These are phyloP conservation scores for Lepiota brunneoincarnata DNA, from an alignment of 768 basidiomycete genomes.

Conservation along the genomic window DNA sequence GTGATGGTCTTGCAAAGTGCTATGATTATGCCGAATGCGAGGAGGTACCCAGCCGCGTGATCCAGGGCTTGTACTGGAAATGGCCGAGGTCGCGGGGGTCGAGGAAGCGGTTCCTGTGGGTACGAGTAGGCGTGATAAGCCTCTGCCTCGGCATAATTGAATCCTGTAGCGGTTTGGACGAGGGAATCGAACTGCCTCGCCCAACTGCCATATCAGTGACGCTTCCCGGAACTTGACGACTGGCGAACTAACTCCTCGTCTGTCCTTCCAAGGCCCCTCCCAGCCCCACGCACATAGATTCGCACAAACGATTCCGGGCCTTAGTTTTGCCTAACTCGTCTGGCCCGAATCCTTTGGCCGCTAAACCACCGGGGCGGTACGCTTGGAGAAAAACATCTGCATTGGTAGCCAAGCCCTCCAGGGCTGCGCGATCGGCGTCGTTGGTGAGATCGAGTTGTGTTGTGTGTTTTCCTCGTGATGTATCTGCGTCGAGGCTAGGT, in stretches of 20 bases:
- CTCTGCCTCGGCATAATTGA: conserved; percentile 55
- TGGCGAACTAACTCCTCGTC: conserved; percentile 41
- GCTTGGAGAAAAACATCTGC: conserved; percentile 62
- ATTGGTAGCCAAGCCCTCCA: conserved; percentile 34
- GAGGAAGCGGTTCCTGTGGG: neutral
- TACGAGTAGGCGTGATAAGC: conserved; percentile 34
- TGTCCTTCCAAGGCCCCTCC: conserved; percentile 53
- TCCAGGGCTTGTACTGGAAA: conserved; percentile 61
- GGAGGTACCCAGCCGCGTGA: conserved; percentile 56
- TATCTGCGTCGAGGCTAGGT: conserved; percentile 52
- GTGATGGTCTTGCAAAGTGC: conserved; percentile 52
- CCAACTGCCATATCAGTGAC: neutral
- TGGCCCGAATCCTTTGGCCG: conserved; percentile 45
- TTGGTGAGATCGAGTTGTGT: conserved; percentile 53
- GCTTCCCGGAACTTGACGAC: neutral
- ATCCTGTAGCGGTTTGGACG: conserved; percentile 60
- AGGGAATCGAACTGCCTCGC: conserved; percentile 57
- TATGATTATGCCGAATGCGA: conserved; percentile 57
- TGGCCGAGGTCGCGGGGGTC: conserved; percentile 24
- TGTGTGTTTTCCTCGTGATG: conserved; percentile 61
- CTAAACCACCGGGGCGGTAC: conserved; percentile 52
- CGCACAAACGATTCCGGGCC: conserved; percentile 51
- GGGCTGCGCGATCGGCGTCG: conserved; percentile 25
- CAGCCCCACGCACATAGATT: conserved; percentile 56
- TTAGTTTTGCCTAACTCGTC: conserved; percentile 32